Evolutionary conservation across 2,329 filamentous ascomycete species (phyloP), one percentile per base, ranked within the genome.

Genomic region (Pseudogymnoascus sp.): DNA sequence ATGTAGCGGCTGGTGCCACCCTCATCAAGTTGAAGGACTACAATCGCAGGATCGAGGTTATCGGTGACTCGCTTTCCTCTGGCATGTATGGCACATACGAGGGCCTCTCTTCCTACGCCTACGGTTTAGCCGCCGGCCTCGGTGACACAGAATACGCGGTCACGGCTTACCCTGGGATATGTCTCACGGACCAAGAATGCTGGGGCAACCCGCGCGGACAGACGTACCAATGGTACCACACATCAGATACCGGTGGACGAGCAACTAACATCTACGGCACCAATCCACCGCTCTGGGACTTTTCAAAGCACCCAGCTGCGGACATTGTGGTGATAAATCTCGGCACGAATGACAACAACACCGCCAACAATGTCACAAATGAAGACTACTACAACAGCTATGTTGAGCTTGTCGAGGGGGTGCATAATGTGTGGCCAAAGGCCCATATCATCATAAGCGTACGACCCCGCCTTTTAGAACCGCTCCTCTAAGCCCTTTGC

Each of bases 11-110:
- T 3, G 75, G 74, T 4, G 74, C 77, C 37, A 73, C 72, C 18
- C 73, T 86, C 5, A 71, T 81, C 66, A 77, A 78, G 63, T 62
- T 77, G 4, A 72, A 74, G 1, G 68, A 74, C 18, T 74, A 72
- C 63, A 65, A 66, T 6, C 72, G 73, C 42, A 70, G 69, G 1
- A 75, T 78, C 48, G 75, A 79, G 65, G 74, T 80, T 61, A 79
- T 79, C 59, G 74, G 75, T 4, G 75, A 77, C 64, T 82, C 78
- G 13, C 74, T 86, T 2, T 79, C 79, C 0, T 73, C 80, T 1
- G 83, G 84, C 8, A 80, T 82, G 73, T 84, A 80, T 65, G 79
- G 77, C n/a, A 81, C 80, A 2, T 82, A 84, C 61, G 83, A 87
- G 71, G 79, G 80, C 0, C 69, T 86, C 3, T 80, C 80, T 0